These are phyloP conservation scores for Suhomyces wounanorum DNA, from an alignment of 1,139 yeast species.

Conservation along the genomic window DNA sequence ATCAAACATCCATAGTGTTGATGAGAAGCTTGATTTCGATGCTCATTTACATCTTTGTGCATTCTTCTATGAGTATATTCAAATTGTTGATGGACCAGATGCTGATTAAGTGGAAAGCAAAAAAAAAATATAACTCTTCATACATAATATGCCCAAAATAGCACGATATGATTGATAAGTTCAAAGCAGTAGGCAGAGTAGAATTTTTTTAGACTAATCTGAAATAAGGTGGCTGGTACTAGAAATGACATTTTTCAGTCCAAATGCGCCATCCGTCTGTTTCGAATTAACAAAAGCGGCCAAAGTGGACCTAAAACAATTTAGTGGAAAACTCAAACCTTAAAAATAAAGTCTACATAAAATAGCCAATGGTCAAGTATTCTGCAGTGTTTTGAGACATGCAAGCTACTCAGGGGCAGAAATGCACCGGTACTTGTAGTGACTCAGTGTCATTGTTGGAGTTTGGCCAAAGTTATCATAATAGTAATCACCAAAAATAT, in stretches of 20 bases:
- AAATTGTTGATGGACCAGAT: conserved; percentile 21
- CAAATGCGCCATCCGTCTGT: too few species aligned
- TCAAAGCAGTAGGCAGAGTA: background rate
- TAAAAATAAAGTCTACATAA: background rate
- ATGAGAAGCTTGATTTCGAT: conserved; percentile 39
- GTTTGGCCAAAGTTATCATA: too few species aligned
- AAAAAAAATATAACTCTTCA: background rate
- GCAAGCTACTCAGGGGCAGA: background rate
- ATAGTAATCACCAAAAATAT: too few species aligned
- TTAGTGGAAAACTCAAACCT: background rate
- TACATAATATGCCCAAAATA: background rate
- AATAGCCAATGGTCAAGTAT: too few species aligned
- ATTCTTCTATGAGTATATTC: conserved; percentile 42
- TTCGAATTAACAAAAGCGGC: background rate
- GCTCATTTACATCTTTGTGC: conserved; percentile 45
- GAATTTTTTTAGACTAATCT: background rate
- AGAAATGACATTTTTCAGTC: background rate
- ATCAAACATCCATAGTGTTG: conserved; percentile 40
- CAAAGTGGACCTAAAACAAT: background rate
- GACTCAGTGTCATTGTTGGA: too few species aligned
- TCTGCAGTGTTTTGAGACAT: background rate
- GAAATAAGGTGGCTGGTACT: background rate
- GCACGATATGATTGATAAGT: background rate
- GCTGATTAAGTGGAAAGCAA: conserved; percentile 13
- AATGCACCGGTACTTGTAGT: too few species aligned